A percentile compares a stretch with the other conserved stretches of the same genome.
These are phyloP conservation scores for Scutellaria baicalensis DNA, from an alignment of 257 asterid genomes.

Conservation along the genomic window DNA sequence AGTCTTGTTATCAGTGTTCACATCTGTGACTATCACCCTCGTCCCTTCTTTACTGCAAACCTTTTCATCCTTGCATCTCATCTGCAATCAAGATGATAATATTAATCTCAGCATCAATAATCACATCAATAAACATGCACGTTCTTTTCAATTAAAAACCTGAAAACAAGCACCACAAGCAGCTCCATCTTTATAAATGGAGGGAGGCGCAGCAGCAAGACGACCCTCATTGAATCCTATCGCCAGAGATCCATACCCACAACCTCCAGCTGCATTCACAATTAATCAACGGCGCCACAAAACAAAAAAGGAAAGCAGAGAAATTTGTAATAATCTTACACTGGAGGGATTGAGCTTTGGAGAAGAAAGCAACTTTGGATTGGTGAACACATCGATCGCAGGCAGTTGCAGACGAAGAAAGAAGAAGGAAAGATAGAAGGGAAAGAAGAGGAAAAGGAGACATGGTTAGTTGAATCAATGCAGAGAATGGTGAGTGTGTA, in stretches of 20 bases:
- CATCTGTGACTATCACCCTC: conserved; percentile 44
- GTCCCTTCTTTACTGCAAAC: conserved; percentile 52
- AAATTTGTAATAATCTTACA: conserved; percentile 25
- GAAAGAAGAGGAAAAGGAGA: conserved; percentile 1
- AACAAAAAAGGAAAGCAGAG: neutral
- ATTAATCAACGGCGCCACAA: neutral
- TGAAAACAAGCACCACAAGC: conserved; percentile 93
- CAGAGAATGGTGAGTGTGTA: neutral
- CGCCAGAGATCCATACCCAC: conserved; percentile 71
- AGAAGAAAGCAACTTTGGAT: conserved; percentile 47
- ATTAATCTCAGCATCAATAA: too few species aligned
- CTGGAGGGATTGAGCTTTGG: conserved; percentile 40
- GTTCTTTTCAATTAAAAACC: conserved; percentile 26
- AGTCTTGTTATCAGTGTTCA: conserved; percentile 34
- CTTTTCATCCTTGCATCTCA: conserved; percentile 47
- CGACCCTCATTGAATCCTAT: conserved; percentile 42
- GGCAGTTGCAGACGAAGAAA: conserved; percentile 42
- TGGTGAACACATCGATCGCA: conserved; percentile 65
- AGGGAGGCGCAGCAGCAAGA: conserved; percentile 65
- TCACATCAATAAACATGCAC: too few species aligned
- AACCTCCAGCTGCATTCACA: conserved; percentile 60
- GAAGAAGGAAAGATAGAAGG: conserved; percentile 22
- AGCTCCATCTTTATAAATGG: conserved; percentile 58
- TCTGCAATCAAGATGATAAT: too few species aligned
- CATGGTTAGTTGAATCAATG: neutral